Evolutionary conservation across 2,329 filamentous ascomycete genomes (phyloP).

Genomic region (Dothistroma pini): DNA sequence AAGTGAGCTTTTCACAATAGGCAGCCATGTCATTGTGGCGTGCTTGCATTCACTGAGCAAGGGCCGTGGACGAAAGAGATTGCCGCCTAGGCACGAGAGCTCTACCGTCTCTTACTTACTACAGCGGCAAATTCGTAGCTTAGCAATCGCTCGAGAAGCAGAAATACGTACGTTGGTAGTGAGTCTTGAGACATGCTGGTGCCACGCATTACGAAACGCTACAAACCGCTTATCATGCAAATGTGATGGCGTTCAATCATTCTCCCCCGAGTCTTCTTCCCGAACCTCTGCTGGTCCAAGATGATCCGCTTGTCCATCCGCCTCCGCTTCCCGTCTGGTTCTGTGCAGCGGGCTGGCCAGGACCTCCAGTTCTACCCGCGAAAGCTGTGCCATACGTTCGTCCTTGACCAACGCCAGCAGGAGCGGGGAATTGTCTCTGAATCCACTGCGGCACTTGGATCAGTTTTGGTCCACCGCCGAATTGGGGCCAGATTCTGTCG

Average conservation of each 20-base stretch:
- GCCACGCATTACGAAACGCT: slow-evolving; percentile 1
- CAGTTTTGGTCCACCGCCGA: slow-evolving; percentile 76
- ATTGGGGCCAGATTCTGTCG: slow-evolving; percentile 80
- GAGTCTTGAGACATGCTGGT: background rate
- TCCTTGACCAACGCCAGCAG: slow-evolving; percentile 42
- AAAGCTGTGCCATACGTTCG: slow-evolving; percentile 63
- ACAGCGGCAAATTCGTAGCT: too few species aligned
- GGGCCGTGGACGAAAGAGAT: background rate
- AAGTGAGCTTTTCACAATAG: background rate
- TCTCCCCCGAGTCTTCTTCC: slow-evolving; percentile 58
- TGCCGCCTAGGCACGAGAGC: too few species aligned
- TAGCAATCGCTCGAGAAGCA: too few species aligned
- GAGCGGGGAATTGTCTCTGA: slow-evolving; percentile 58
- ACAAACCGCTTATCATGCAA: background rate
- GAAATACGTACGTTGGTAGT: background rate
- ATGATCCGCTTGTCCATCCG: slow-evolving; percentile 32
- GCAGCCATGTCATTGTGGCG: background rate
- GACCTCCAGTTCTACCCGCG: slow-evolving; percentile 37
- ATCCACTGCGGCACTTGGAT: slow-evolving; percentile 72
- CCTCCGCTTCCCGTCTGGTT: slow-evolving; percentile 30
- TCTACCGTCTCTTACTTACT: too few species aligned
- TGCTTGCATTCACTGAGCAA: background rate
- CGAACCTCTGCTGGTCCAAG: slow-evolving; percentile 59
- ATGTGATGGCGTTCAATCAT: slow-evolving; percentile 9
- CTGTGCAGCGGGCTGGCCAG: slow-evolving; percentile 36